Conservation (phyloP, 805 yeast genomes). For the Myxozyma mucilagina region DNA sequence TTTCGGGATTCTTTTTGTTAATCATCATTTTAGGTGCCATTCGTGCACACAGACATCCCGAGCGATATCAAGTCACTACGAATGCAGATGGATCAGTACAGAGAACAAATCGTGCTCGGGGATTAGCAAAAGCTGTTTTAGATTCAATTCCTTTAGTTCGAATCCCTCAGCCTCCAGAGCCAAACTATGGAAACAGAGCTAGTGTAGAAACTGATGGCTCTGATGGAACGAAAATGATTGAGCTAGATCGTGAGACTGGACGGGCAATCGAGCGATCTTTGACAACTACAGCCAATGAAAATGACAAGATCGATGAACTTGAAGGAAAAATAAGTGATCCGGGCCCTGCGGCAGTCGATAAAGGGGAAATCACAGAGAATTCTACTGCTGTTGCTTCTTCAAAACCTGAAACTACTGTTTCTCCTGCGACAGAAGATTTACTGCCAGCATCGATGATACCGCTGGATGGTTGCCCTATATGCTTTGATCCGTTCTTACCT, state of each 20-base stretch:
- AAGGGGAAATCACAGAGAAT: background rate
- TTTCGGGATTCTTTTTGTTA: constrained; percentile 37
- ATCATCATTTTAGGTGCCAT: constrained; percentile 40
- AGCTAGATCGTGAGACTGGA: background rate
- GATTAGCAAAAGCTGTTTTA: constrained; percentile 42
- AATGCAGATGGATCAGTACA: constrained; percentile 26
- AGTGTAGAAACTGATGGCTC: background rate
- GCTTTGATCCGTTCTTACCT: constrained; percentile 65
- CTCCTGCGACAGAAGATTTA: background rate
- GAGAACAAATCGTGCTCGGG: constrained; percentile 36
- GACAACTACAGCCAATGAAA: background rate
- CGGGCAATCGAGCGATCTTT: background rate
- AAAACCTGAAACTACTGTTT: background rate
- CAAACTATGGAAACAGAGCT: background rate
- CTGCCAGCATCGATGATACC: constrained; percentile 17
- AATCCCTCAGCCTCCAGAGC: constrained; percentile 19
- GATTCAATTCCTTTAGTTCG: constrained; percentile 42
- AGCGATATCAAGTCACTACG: constrained; percentile 35
- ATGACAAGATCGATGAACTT: background rate
- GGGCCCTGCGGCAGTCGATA: background rate
- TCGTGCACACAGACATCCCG: constrained; percentile 42
- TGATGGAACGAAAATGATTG: background rate
- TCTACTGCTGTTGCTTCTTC: background rate
- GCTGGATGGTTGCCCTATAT: constrained; percentile 66
- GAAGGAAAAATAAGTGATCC: background rate